A percentile compares a stretch with the other conserved stretches of the same genome.
These are phyloP conservation scores for Alternaria dauci DNA, from an alignment of 2,329 filamentous ascomycete genomes.

Conservation along the genomic window DNA sequence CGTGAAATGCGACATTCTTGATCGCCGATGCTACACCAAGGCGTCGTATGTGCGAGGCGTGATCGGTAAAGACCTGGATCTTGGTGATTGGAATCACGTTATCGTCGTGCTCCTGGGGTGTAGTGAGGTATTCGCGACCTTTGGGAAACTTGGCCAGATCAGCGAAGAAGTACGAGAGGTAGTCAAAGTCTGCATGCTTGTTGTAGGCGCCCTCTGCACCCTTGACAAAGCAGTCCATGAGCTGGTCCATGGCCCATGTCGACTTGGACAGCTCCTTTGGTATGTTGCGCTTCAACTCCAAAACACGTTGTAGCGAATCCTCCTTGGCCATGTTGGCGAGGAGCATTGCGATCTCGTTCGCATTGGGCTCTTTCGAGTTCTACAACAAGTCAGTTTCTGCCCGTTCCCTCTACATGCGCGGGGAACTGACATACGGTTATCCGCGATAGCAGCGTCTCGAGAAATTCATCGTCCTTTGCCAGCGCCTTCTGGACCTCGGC, in stretches of 20 bases:
- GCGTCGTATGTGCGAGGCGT: constrained; percentile 80
- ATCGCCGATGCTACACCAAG: constrained; percentile 96
- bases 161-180: constrained; percentile 92
- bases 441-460: constrained; percentile 75
- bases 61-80: constrained; percentile 92
- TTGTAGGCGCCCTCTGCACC: constrained; percentile 85
- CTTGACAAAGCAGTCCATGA: constrained; percentile 96
- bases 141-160: constrained; percentile 83
- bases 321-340: constrained; percentile 90
- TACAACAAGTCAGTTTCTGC: constrained; percentile 46
- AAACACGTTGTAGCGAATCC: constrained; percentile 73
- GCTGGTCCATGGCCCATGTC: constrained; percentile 80
- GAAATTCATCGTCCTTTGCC: constrained; percentile 79
- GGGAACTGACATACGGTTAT: constrained; percentile 74
- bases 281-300: constrained; percentile 71
- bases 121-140: constrained; percentile 77
- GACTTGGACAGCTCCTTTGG: constrained; percentile 77
- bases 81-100: constrained; percentile 87
- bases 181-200: constrained; percentile 85
- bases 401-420: background rate
- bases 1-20: constrained; percentile 90
- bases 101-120: constrained; percentile 76
- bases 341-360: constrained; percentile 87
- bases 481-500: constrained; percentile 75
- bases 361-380: constrained; percentile 79